A percentile compares a stretch with the other conserved stretches of the same genome.
Evolutionary conservation across 2,329 filamentous ascomycete genomes (phyloP).

Genomic region (Penicillium sp.): DNA sequence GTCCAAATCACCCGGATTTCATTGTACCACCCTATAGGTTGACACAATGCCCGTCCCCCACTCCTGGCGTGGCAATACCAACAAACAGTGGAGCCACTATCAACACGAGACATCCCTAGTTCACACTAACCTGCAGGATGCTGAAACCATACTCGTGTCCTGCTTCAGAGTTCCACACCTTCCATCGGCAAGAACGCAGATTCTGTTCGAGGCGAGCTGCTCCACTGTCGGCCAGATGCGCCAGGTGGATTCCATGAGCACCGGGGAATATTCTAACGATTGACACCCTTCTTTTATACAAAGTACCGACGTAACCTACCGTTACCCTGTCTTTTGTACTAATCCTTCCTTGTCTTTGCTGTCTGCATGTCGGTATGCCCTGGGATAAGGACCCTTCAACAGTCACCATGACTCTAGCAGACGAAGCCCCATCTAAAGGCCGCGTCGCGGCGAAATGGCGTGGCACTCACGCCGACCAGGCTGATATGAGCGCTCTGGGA

Average conservation of each 20-base stretch:
- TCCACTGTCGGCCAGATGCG: background rate
- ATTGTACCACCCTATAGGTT: background rate
- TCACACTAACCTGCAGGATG: background rate
- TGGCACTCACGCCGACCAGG: constrained; percentile 27
- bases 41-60: no score
- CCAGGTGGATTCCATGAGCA: background rate
- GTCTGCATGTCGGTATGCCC: background rate
- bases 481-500: constrained; percentile 41
- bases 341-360: background rate
- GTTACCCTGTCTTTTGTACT: background rate
- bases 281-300: background rate
- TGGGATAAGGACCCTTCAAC: constrained; percentile 5
- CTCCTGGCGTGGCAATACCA: constrained; percentile 2
- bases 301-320: background rate
- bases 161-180: background rate
- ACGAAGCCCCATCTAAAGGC: constrained; percentile 1
- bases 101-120: constrained; percentile 3
- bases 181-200: background rate
- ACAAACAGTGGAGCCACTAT: constrained; percentile 2
- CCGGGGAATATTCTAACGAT: background rate
- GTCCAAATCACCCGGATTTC: no score
- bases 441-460: constrained; percentile 1
- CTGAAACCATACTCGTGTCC: background rate
- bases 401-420: background rate
- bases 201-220: background rate